Evolutionary conservation across 2,329 filamentous ascomycete species (phyloP).

Genomic region (Graphium sp.): DNA sequence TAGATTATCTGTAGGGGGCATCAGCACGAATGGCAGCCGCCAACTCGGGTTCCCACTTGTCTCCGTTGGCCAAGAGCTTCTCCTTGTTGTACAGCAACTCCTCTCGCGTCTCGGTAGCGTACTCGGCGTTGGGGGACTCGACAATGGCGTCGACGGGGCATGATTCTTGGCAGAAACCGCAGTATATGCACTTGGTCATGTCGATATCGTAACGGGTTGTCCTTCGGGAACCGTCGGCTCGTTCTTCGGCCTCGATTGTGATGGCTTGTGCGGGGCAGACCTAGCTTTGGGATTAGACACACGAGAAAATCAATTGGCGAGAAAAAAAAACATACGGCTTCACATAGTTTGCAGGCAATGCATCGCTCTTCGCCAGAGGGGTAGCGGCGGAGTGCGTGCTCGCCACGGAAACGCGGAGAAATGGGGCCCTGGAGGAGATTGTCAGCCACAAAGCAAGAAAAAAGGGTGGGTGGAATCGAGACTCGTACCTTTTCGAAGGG

Average conservation of each 20-base stretch:
- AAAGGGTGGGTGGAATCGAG: too few relatives aligned
- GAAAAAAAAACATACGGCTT: conserved; percentile 41
- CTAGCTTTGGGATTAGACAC: conserved; percentile 13
- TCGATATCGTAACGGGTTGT: conserved; percentile 98
- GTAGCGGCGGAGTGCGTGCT: conserved; percentile 91
- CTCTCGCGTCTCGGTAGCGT: conserved; percentile 57
- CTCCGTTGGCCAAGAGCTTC: conserved; percentile 76
- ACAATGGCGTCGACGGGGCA: conserved; percentile 91
- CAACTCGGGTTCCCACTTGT: conserved; percentile 96
- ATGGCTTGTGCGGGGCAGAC: conserved; percentile 97
- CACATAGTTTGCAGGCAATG: conserved; percentile 99
- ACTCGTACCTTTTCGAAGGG: conserved; percentile 79
- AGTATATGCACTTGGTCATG: conserved; percentile 99
- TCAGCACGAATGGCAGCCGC: conserved; percentile 85
- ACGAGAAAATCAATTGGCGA: background rate
- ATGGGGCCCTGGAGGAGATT: conserved; percentile 71
- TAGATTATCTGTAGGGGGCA: conserved; percentile 64
- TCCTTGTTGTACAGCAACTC: conserved; percentile 97
- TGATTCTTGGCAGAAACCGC: conserved; percentile 96
- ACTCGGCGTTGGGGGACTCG: conserved; percentile 46
- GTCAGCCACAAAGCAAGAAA: too few relatives aligned
- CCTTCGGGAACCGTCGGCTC: conserved; percentile 83
- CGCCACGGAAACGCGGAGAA: conserved; percentile 92
- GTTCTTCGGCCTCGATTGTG: conserved; percentile 97
- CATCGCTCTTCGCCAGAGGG: conserved; percentile 96